Evolutionary conservation across 2,329 filamentous ascomycete genomes (phyloP), one percentile per base, ranked within the genome.

Genomic region (Aspergillus pseudoterreus): DNA sequence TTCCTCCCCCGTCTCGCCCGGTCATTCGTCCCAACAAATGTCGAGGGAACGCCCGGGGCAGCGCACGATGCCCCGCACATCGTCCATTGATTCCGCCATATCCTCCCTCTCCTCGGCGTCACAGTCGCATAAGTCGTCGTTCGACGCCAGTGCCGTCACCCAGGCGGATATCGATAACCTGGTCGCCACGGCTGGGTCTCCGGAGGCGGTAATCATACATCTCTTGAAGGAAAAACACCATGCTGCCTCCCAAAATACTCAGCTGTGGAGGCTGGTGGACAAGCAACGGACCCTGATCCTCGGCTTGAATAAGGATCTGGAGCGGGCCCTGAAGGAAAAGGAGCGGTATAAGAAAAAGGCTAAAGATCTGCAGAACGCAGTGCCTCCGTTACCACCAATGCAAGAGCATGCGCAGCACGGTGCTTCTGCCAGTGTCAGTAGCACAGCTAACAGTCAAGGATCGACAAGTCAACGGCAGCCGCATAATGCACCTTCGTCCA

Each of bases 201-300:
- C 92, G 14, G 92, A 99, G 68, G 89, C 88, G 5, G 87, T 95
- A 4, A 90, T 99, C 54, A 83, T 90, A 60, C 90, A 94, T 63
- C 76, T 99, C 45, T 75, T 96, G 57, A 95, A 89, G 67, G 94
- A 99, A 67, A 97, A 96, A 70, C 85, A 92, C 57, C 88, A 90
- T 45, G 88, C 91, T 49, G 83, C 89, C 4, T 87, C 90, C 60
- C 94, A 97, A 66, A 97, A 97, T 67, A 79, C 86, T 15, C 92
- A 99, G 69, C 75, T 99, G 63, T 99, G 94, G 94, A 86, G 91
- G 46, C 75, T 99, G 43, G 91, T 99, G 45, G 92, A 97, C 70
- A 97, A 99, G 75, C 94, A 99, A 71, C 82, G 92, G 56, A 85
- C 90, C 14, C 92, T 99, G 85, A 91, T 99, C 49, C 73, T 96